These are phyloP conservation scores for Viola odorata DNA, from an alignment of 345 rosid genomes.

Conservation along the genomic window DNA sequence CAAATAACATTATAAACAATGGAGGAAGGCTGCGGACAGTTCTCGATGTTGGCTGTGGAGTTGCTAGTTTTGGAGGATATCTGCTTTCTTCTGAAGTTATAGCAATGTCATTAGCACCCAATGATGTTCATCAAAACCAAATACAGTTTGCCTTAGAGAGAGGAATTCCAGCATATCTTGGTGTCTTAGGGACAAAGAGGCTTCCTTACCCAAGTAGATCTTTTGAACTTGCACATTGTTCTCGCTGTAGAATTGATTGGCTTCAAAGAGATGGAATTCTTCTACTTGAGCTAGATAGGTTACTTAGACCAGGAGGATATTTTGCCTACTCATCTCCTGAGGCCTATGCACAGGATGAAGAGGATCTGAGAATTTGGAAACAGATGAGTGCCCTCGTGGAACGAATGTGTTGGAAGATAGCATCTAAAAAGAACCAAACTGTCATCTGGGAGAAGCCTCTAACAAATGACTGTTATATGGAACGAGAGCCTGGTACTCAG, in stretches of 20 bases:
- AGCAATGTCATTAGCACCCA: constrained; percentile 91
- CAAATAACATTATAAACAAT: constrained; percentile 58
- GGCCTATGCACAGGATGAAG: constrained; percentile 97
- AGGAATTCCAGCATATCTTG: constrained; percentile 98
- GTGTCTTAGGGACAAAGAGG: constrained; percentile 91
- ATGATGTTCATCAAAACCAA: constrained; percentile 99
- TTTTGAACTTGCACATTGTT: constrained; percentile 94
- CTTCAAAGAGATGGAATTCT: constrained; percentile 97
- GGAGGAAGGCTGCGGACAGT: constrained; percentile 81
- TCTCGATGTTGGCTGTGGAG: constrained; percentile 98
- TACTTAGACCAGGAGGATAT: constrained; percentile 97
- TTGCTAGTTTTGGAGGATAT: constrained; percentile 97
- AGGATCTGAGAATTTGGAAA: constrained; percentile 86
- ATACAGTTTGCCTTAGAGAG: constrained; percentile 97
- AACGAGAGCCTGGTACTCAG: constrained; percentile 71
- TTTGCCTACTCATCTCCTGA: constrained; percentile 99
- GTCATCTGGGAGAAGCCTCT: constrained; percentile 96
- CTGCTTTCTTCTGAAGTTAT: constrained; percentile 81
- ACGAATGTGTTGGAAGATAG: constrained; percentile 96
- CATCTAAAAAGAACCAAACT: constrained; percentile 86
- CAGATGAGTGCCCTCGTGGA: constrained; percentile 90
- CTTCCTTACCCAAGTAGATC: constrained; percentile 99
- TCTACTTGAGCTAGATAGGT: constrained; percentile 93
- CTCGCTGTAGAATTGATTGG: constrained; percentile 98
- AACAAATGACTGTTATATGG: constrained; percentile 78